Evolutionary conservation across 1,284 basidiomycete genomes (phyloP), one percentile per base, ranked within the genome.

Genomic region (Ceratobasidium sp.): DNA sequence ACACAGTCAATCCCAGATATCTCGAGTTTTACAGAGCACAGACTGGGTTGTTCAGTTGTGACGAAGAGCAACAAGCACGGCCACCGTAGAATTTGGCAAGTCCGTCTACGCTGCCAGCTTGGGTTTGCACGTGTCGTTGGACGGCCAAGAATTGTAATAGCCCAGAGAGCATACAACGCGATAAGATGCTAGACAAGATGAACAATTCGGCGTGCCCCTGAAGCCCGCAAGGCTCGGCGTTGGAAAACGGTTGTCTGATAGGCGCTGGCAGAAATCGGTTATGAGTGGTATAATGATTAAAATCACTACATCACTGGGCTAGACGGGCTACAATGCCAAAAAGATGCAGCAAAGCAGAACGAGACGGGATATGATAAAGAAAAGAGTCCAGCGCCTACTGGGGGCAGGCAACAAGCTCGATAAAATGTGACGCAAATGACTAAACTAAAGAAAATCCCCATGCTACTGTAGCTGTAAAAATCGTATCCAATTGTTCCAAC

Each of bases 391-490:
- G 31, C 51, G 54, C 31, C 68, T 53, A 34, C 41, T 29, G 14
- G 56, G 46, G 41, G 54, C 14, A 49, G 68, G 31, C 68, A 61
- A 22, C 54, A 58, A 34, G 54, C 54, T 58, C 54, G 54, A 37
- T 58, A 34, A 58, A 69, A 58, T 56, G 34, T 34, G 24, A 41
- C 14, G 54, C 56, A 61, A 69, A 71, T 71, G 68, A 71, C 27
- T 31, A 66, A 56, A 43, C 54, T 41, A 59, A 71, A 68, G 41
- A 69, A 54, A 48, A 61, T 22, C 41, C 49, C 41, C 41, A 48
- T 59, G 43, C 43, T 59, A 71, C 56, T 71, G 68, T 71, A 71
- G 39, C 51, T 29, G 54, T 58, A 62, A 41, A 39, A 62, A 39
- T 37, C 59, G 59, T 54, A 61, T 59, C 29, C 56, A 61, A 71